phyloP scores from a whole-genome alignment of 2,329 filamentous ascomycete genomes.

The Periglandula ipomoeae region DNA sequence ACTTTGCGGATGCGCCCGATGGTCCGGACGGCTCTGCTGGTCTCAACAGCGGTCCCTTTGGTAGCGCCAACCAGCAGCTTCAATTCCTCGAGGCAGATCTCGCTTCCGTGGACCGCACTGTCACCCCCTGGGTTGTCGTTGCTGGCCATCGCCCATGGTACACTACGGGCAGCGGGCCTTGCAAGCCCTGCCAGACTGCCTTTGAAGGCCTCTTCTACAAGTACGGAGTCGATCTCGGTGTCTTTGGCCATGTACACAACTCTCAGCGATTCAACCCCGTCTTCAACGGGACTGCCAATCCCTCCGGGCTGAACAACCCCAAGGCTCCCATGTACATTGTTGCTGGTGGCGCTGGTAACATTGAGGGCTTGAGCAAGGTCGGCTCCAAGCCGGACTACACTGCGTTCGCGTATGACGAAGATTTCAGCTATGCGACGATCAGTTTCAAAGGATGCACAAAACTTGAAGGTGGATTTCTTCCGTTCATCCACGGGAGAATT shows the following conservation, averaged over 20 bases:
- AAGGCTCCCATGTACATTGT: slow-evolving; percentile 28
- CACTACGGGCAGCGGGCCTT: too few relatives aligned
- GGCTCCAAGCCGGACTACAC: slow-evolving; percentile 33
- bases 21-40: slow-evolving; percentile 14
- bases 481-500: slow-evolving; percentile 36
- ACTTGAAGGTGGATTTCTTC: slow-evolving; percentile 42
- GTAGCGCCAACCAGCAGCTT: slow-evolving; percentile 37
- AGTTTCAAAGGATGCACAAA: slow-evolving; percentile 34
- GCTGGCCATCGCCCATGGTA: too few relatives aligned
- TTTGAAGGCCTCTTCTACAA: slow-evolving; percentile 46
- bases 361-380: slow-evolving; percentile 38
- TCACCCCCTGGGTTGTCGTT: too few relatives aligned
- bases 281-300: slow-evolving; percentile 25
- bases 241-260: slow-evolving; percentile 52
- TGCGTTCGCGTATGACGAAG: slow-evolving; percentile 39
- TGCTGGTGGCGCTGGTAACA: slow-evolving; percentile 46
- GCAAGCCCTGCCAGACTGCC: slow-evolving; percentile 37
- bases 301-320: slow-evolving; percentile 26
- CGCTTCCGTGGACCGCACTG: slow-evolving; percentile 42
- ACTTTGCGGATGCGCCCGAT: slow-evolving; percentile 20
- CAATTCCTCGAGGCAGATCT: slow-evolving; percentile 46
- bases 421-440: slow-evolving; percentile 43
- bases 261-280: slow-evolving; percentile 41
- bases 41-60: slow-evolving; percentile 41
- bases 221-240: slow-evolving; percentile 46